Conservation (phyloP, 257 asterid species). For the Salvia splendens region DNA sequence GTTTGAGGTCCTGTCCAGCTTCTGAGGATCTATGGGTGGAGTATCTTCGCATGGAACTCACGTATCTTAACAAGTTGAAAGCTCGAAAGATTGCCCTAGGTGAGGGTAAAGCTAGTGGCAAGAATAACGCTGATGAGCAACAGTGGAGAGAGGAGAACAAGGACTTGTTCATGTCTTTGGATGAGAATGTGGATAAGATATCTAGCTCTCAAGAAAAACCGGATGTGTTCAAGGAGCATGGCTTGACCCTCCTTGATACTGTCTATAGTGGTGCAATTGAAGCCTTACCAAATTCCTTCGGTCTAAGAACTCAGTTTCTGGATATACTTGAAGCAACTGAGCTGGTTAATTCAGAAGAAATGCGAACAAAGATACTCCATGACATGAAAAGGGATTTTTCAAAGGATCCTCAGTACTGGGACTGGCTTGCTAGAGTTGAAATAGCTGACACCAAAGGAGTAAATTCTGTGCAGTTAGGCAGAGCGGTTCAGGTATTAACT, state of each 20-base stretch:
- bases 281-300: slow-evolving; percentile 72
- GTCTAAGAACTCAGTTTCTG: slow-evolving; percentile 67
- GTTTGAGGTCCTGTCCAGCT: slow-evolving; percentile 86
- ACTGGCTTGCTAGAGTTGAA: slow-evolving; percentile 85
- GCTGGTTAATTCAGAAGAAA: slow-evolving; percentile 59
- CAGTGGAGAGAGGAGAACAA: slow-evolving; percentile 72
- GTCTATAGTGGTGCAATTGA: slow-evolving; percentile 67
- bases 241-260: slow-evolving; percentile 57
- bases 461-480: slow-evolving; percentile 43
- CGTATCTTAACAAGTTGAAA: slow-evolving; percentile 80
- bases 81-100: slow-evolving; percentile 82
- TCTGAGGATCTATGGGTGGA: slow-evolving; percentile 95
- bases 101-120: slow-evolving; percentile 53
- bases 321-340: slow-evolving; percentile 68
- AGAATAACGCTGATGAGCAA: slow-evolving; percentile 48
- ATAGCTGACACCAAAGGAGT: slow-evolving; percentile 35
- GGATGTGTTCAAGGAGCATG: slow-evolving; percentile 64
- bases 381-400: slow-evolving; percentile 73
- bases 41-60: slow-evolving; percentile 94
- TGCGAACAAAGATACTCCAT: slow-evolving; percentile 54
- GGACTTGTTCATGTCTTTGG: slow-evolving; percentile 69
- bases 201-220: slow-evolving; percentile 44
- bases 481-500: slow-evolving; percentile 64
- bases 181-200: slow-evolving; percentile 45
- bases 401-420: slow-evolving; percentile 71